Conservation (phyloP, 345 rosid genomes). For the Lepidium aucheri region DNA sequence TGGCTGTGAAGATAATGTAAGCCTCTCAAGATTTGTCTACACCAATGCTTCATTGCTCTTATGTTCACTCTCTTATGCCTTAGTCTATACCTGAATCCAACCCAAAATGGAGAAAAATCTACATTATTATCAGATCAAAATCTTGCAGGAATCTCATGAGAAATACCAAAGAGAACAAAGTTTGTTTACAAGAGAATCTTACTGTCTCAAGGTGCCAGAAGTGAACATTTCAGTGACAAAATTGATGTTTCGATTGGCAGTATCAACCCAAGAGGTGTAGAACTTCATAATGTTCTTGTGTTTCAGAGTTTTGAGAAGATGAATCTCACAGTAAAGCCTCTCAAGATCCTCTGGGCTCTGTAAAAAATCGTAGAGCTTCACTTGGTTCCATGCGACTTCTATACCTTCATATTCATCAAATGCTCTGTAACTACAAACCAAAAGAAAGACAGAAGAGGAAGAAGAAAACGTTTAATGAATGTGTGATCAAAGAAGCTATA, state of each 20-base stretch:
- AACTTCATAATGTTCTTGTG: constrained; percentile 87
- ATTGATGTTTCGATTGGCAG: constrained; percentile 67
- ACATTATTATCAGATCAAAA: background rate
- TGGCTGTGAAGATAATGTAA: constrained; percentile 72
- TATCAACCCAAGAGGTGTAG: constrained; percentile 80
- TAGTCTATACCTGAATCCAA: constrained; percentile 46
- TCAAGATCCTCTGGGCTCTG: constrained; percentile 83
- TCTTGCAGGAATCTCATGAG: background rate
- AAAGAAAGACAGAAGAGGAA: background rate
- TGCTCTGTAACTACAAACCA: constrained; percentile 62
- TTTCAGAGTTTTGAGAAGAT: constrained; percentile 80
- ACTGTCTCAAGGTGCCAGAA: constrained; percentile 94
- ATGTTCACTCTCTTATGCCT: constrained; percentile 77
- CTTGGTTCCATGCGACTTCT: constrained; percentile 99
- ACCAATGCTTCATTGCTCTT: constrained; percentile 82
- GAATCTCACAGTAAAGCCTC: constrained; percentile 86
- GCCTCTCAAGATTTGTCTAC: constrained; percentile 78
- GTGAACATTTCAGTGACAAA: constrained; percentile 93
- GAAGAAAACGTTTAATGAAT: background rate
- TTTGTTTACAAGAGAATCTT: constrained; percentile 15
- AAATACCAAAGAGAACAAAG: background rate
- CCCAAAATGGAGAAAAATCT: background rate
- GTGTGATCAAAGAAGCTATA: background rate
- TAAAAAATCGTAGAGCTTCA: constrained; percentile 65
- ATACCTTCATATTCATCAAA: constrained; percentile 94